Percentiles rank a stretch among this genome's conserved stretches.
Evolutionary conservation across 306 rosid genomes (phyloP).

Genomic region (Vigna mungo): DNA sequence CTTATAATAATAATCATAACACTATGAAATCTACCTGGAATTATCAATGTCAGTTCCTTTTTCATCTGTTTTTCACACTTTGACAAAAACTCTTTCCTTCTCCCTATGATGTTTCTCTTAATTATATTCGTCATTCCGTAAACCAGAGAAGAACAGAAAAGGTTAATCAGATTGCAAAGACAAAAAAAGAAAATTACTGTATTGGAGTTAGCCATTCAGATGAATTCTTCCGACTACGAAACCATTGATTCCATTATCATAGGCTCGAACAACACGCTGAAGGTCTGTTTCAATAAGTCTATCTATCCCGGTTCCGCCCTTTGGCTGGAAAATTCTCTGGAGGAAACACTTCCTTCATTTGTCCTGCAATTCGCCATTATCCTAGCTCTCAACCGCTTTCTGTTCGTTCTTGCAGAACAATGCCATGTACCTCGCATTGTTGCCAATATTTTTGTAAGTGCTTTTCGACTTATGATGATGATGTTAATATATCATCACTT

Average conservation of each 20-base stretch:
- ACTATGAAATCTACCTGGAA: slow-evolving; percentile 3
- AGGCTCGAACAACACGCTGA: background rate
- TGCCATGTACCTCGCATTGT: slow-evolving; percentile 47
- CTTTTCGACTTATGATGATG: background rate
- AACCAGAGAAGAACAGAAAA: background rate
- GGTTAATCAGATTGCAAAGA: background rate
- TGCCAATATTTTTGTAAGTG: slow-evolving; percentile 50
- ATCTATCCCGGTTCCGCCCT: background rate
- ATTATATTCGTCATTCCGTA: background rate
- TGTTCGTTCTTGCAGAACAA: slow-evolving; percentile 3
- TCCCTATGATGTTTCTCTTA: slow-evolving; percentile 17
- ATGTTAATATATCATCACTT: background rate
- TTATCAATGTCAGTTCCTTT: background rate
- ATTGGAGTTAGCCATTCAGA: slow-evolving; percentile 11
- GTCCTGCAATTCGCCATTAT: slow-evolving; percentile 44
- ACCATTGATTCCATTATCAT: background rate
- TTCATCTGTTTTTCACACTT: background rate
- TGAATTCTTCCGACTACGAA: background rate
- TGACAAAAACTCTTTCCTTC: background rate
- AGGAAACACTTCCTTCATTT: slow-evolving; percentile 38
- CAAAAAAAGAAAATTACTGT: background rate
- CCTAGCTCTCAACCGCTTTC: slow-evolving; percentile 42
- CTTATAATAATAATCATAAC: background rate
- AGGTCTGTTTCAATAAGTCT: slow-evolving; percentile 43
- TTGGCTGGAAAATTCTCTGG: slow-evolving; percentile 47